These are phyloP conservation scores for Cucurbitaria berberidis DNA, from an alignment of 2,329 filamentous ascomycete genomes.

Conservation along the genomic window DNA sequence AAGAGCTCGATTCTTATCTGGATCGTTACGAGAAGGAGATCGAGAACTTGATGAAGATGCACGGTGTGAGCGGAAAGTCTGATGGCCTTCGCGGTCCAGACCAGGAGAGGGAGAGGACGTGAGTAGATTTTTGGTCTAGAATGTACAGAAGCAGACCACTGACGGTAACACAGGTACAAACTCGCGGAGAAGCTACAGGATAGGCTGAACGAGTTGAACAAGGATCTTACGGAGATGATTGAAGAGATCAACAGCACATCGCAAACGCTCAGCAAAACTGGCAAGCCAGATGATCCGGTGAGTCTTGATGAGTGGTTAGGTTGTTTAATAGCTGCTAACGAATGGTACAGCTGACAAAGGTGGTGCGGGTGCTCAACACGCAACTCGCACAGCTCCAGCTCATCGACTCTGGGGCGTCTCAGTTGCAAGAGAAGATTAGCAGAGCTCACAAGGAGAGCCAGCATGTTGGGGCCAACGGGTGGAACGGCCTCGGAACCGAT, in stretches of 20 bases:
- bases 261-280: conserved; percentile 85
- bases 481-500: conserved; percentile 65
- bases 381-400: conserved; percentile 91
- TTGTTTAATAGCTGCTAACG: neutral
- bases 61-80: conserved; percentile 66
- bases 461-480: conserved; percentile 58
- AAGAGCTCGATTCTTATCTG: conserved; percentile 85
- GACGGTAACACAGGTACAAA: conserved; percentile 66
- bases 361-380: conserved; percentile 91
- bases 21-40: conserved; percentile 92
- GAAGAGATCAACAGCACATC: conserved; percentile 96
- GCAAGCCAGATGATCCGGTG: conserved; percentile 65
- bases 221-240: conserved; percentile 93
- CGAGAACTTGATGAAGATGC: conserved; percentile 88
- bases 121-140: conserved; percentile 41
- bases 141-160: conserved; percentile 4
- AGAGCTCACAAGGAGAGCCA: conserved; percentile 81
- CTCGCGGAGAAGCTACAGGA: conserved; percentile 91
- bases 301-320: neutral
- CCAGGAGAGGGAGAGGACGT: conserved; percentile 93
- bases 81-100: conserved; percentile 86
- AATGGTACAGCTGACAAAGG: conserved; percentile 78
- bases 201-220: conserved; percentile 89
- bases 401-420: conserved; percentile 85
- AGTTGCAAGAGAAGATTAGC: conserved; percentile 80